Conservation (phyloP, 1,284 basidiomycete genomes). For the Marasmius fiardii region DNA sequence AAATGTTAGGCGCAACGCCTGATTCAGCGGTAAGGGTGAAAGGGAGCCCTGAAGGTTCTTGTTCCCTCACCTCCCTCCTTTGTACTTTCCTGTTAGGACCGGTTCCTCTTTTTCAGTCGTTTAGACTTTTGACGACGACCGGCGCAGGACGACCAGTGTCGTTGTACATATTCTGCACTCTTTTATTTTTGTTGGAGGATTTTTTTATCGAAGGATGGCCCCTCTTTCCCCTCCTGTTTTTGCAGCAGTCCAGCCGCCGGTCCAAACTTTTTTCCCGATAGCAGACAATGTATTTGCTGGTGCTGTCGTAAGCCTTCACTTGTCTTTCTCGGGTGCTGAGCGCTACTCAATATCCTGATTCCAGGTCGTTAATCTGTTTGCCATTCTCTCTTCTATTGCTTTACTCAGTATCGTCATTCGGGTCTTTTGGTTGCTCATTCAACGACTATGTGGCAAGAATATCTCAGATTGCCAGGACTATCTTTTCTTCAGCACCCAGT, state of each 20-base stretch:
- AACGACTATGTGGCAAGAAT: conserved; percentile 21
- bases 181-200: conserved; percentile 1
- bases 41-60: conserved; percentile 6
- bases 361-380: conserved; percentile 50
- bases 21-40: too few species aligned
- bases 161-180: conserved; percentile 7
- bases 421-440: conserved; percentile 38
- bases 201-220: conserved; percentile 8
- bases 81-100: conserved; percentile 35
- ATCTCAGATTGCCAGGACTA: conserved; percentile 39
- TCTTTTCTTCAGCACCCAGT: conserved; percentile 66
- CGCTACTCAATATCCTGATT: background rate
- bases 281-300: conserved; percentile 29
- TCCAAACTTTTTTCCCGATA: conserved; percentile 25
- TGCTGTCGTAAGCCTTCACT: conserved; percentile 38
- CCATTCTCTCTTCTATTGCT: conserved; percentile 48
- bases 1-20: too few species aligned
- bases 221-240: conserved; percentile 2
- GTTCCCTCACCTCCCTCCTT: conserved; percentile 21
- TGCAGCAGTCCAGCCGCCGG: background rate
- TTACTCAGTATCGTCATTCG: conserved; percentile 45
- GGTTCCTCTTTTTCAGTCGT: conserved; percentile 32
- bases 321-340: background rate
- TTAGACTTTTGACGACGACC: conserved; percentile 22
- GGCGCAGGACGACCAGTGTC: conserved; percentile 22